Percentiles rank a stretch among this genome's conserved stretches.
These are phyloP conservation scores for Coprinopsis marcescibilis DNA, from an alignment of 768 basidiomycete species.

Conservation along the genomic window DNA sequence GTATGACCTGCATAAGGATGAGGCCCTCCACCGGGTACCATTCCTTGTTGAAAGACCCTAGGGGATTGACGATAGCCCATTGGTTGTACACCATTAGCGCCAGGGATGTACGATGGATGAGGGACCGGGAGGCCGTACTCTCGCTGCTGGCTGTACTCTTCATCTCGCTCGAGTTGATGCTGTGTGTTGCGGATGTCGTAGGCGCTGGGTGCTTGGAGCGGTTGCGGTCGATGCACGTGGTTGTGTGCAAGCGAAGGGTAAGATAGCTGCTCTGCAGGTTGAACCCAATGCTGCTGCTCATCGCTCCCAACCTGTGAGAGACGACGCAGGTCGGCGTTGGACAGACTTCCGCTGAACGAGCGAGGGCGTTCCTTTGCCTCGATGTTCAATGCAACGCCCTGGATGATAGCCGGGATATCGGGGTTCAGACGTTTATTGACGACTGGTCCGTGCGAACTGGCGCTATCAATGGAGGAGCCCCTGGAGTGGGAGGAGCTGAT, in stretches of 20 bases:
- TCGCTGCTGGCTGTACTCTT: slow-evolving; percentile 46
- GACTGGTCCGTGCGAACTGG: slow-evolving; percentile 50
- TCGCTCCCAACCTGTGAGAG: slow-evolving; percentile 62
- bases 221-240: slow-evolving; percentile 49
- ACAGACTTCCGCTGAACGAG: slow-evolving; percentile 76
- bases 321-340: slow-evolving; percentile 67
- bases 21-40: slow-evolving; percentile 47
- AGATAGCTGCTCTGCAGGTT: slow-evolving; percentile 39
- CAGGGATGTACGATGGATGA: slow-evolving; percentile 43
- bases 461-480: slow-evolving; percentile 77
- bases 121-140: slow-evolving; percentile 38
- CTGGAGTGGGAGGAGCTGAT: slow-evolving; percentile 70
- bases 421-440: slow-evolving; percentile 53
- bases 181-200: slow-evolving; percentile 24
- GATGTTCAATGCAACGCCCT: slow-evolving; percentile 30
- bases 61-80: slow-evolving; percentile 58
- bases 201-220: slow-evolving; percentile 39
- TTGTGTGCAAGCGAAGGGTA: slow-evolving; percentile 63
- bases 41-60: slow-evolving; percentile 50
- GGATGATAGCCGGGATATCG: slow-evolving; percentile 51
- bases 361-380: slow-evolving; percentile 76
- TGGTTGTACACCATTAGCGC: slow-evolving; percentile 38
- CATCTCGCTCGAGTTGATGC: slow-evolving; percentile 34
- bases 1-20: slow-evolving; percentile 55
- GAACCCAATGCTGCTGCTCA: slow-evolving; percentile 44